These are phyloP conservation scores for Debaryomyces psychrophilus DNA, from an alignment of 1,139 yeast species.

Conservation along the genomic window DNA sequence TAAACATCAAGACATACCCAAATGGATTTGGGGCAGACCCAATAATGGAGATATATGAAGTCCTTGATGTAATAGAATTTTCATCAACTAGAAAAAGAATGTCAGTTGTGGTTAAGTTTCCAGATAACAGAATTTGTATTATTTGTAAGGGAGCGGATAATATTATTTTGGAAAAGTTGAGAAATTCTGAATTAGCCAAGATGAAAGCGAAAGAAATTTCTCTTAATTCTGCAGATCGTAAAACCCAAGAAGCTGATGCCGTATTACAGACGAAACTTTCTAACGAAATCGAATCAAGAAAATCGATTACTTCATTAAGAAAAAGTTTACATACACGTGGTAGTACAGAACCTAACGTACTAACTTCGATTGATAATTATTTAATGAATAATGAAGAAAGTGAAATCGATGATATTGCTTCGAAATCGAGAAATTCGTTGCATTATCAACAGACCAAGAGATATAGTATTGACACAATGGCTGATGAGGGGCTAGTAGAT, in stretches of 20 bases:
- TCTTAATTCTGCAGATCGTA: conserved; percentile 62
- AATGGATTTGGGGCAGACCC: conserved; percentile 72
- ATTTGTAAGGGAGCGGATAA: conserved; percentile 97
- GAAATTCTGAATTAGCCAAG: conserved; percentile 59
- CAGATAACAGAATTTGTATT: conserved; percentile 75
- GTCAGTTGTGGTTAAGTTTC: conserved; percentile 83
- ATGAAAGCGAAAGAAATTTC: conserved; percentile 66
- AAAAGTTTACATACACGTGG: conserved; percentile 32
- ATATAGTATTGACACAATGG: conserved; percentile 43
- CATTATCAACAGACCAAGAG: conserved; percentile 62
- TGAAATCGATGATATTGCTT: conserved; percentile 63
- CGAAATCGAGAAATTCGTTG: conserved; percentile 62
- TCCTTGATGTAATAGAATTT: conserved; percentile 83
- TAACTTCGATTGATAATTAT: conserved; percentile 59
- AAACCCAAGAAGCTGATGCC: conserved; percentile 78
- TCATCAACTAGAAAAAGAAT: conserved; percentile 88
- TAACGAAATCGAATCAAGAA: conserved; percentile 33
- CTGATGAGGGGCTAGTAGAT: background rate
- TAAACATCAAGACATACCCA: conserved; percentile 80
- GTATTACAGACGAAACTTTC: conserved; percentile 57
- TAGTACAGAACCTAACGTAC: conserved; percentile 24
- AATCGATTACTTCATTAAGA: conserved; percentile 33
- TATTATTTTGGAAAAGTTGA: conserved; percentile 77
- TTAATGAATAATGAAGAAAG: conserved; percentile 54
- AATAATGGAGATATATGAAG: conserved; percentile 65